These are phyloP conservation scores for Pelargonium fulgidum DNA, from an alignment of 441 rosid species.

Conservation along the genomic window DNA sequence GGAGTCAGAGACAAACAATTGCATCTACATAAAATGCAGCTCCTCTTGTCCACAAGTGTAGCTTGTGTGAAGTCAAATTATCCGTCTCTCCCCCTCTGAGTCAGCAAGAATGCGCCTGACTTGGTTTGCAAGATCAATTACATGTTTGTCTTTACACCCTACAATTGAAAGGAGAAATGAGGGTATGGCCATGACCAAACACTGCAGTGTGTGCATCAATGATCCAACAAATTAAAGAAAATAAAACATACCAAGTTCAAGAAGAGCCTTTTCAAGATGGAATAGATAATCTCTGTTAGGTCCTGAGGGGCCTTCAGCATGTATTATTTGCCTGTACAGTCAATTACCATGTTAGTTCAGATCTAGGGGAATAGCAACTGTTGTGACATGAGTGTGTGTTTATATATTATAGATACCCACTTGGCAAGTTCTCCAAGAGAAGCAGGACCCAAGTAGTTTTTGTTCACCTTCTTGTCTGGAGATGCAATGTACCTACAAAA, in stretches of 20 bases:
- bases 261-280: constrained; percentile 62
- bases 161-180: not conserved
- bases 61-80: too few relatives aligned
- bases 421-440: constrained; percentile 63
- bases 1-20: too few relatives aligned
- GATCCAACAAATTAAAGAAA: not conserved
- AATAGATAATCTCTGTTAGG: constrained; percentile 87
- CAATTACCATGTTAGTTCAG: too few relatives aligned
- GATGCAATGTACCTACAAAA: constrained; percentile 70
- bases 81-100: constrained; percentile 10
- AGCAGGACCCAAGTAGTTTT: constrained; percentile 71
- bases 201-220: not conserved
- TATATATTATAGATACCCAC: constrained; percentile 40
- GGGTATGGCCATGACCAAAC: not conserved
- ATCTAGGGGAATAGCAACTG: too few relatives aligned
- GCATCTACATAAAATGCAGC: too few relatives aligned
- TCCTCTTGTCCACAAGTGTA: too few relatives aligned
- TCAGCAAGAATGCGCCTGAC: constrained; percentile 42
- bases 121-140: constrained; percentile 60
- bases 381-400: too few relatives aligned
- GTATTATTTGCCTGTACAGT: constrained; percentile 52
- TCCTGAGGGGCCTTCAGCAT: constrained; percentile 86
- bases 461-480: constrained; percentile 58
- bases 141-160: constrained; percentile 71
- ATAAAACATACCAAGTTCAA: constrained; percentile 39